Evolutionary conservation across 2,329 filamentous ascomycete genomes (phyloP), one percentile per base, ranked within the genome.

Genomic region (Xylaria sp.): DNA sequence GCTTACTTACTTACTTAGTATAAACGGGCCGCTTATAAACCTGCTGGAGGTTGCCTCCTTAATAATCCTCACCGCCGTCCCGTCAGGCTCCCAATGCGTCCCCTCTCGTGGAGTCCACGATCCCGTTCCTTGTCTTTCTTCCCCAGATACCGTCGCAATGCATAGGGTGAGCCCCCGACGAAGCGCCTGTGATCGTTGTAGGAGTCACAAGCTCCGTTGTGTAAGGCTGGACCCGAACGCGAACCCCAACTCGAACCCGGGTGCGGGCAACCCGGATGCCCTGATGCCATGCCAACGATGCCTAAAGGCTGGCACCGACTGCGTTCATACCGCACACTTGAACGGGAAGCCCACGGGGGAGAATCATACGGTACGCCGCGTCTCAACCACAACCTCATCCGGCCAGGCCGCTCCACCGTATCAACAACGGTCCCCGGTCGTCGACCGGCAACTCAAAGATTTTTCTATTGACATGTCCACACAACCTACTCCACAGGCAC

Each of bases 201-300:
- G 41, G 41, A 37, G 29, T 10, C 53, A 55, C 13, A 55, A 55
- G 29, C 53, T 55, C 29, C 53, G 53, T 15, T 55, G 53, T 11
- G 53, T 55, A 31, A 37, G 53, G 31, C 43, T 55, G 4, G 53
- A 47, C 31, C 41, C 25, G 13, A 52, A 52, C 31, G n/a, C 21
- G 21, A 55, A 48, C 46, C 19, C 46, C 9, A 33, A 47, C 33
- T 38, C 53, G 10, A 27, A 47, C 33, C 31, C 53, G n/a, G 23
- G 10, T 19, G 31, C 43, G 21, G 31, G 21, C 10, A 47, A 47
- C 43, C 33, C 53, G 21, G 53, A 55, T 21, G 13, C 33, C 31
- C n/a, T 55, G 41, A 55, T 55, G 53, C 53, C 53, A 17, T 55
- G 53, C 41, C 53, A 55, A 25, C 53, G 53, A 19, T 55, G 53